Percentiles rank a stretch among this genome's conserved stretches.
phyloP scores from a whole-genome alignment of 2,329 filamentous ascomycete species.

The Aspergillus sp. region DNA sequence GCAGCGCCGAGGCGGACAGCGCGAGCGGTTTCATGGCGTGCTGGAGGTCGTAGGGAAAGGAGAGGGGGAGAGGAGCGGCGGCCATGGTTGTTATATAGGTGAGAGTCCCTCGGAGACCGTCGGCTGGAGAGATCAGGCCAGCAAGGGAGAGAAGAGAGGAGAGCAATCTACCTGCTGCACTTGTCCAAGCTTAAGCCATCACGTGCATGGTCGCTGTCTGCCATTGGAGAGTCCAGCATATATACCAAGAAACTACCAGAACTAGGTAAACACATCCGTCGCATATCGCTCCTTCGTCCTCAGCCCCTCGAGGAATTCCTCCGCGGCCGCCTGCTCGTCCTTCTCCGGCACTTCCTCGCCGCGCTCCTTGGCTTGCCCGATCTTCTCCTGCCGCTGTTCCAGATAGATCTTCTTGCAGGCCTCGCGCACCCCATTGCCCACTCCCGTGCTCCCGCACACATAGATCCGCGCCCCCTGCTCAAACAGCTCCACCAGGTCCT shows the following conservation, averaged over 20 bases:
- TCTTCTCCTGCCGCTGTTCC: slow-evolving; percentile 19
- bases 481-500: slow-evolving; percentile 39
- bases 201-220: no score
- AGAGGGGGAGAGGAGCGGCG: no score
- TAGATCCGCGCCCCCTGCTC: slow-evolving; percentile 48
- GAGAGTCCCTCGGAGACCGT: no score
- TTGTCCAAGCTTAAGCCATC: no score
- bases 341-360: slow-evolving; percentile 25
- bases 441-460: slow-evolving; percentile 52
- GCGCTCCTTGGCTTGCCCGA: slow-evolving; percentile 24
- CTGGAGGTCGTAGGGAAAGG: no score
- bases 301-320: slow-evolving; percentile 19
- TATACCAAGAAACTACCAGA: background rate
- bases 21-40: background rate
- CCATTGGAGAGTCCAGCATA: no score
- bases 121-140: no score
- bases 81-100: no score
- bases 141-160: no score
- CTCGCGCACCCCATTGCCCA: slow-evolving; percentile 42
- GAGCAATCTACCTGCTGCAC: no score
- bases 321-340: slow-evolving; percentile 19
- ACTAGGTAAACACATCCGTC: slow-evolving; percentile 48
- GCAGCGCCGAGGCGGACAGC: background rate
- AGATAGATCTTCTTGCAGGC: slow-evolving; percentile 28
- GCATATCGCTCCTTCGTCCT: slow-evolving; percentile 46